Evolutionary conservation across 768 basidiomycete species (phyloP).

Genomic region (Trametes villosa): DNA sequence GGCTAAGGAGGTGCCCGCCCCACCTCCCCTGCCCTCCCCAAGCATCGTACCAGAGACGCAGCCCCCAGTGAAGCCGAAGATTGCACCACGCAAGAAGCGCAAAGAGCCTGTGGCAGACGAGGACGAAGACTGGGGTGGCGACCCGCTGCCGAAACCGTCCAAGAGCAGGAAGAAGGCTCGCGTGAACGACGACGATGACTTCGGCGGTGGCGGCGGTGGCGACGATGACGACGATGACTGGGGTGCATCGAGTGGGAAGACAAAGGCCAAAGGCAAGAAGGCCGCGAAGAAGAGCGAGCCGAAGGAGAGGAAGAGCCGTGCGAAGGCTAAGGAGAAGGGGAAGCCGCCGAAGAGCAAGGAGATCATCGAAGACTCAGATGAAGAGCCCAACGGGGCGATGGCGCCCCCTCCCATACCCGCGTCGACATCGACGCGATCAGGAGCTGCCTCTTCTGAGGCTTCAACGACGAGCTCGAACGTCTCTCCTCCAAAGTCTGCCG

Average conservation of each 20-base stretch:
- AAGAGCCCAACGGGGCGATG: constrained; percentile 2
- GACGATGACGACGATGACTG: constrained; percentile 30
- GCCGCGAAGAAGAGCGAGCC: constrained; percentile 8
- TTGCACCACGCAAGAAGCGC: constrained; percentile 13
- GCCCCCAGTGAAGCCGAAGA: constrained; percentile 1
- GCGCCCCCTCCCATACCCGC: constrained; percentile 13
- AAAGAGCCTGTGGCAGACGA: constrained; percentile 20
- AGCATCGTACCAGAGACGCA: constrained; percentile 21
- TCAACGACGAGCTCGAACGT: neutral
- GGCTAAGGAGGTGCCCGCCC: neutral
- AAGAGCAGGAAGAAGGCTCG: constrained; percentile 27
- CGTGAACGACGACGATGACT: constrained; percentile 30
- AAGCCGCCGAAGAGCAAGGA: constrained; percentile 15
- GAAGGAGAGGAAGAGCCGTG: constrained; percentile 24
- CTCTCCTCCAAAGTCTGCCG: neutral
- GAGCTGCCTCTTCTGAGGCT: neutral
- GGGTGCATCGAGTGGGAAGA: constrained; percentile 25
- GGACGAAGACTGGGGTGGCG: constrained; percentile 23
- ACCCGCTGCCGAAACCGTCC: constrained; percentile 16
- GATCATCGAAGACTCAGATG: constrained; percentile 18
- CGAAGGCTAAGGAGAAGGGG: constrained; percentile 6
- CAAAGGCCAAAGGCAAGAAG: constrained; percentile 26
- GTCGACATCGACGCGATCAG: neutral
- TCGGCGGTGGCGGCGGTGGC: constrained; percentile 14
- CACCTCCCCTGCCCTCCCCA: constrained; percentile 11